phyloP scores from a whole-genome alignment of 1,284 basidiomycete genomes.

The Tilletia horrida region DNA sequence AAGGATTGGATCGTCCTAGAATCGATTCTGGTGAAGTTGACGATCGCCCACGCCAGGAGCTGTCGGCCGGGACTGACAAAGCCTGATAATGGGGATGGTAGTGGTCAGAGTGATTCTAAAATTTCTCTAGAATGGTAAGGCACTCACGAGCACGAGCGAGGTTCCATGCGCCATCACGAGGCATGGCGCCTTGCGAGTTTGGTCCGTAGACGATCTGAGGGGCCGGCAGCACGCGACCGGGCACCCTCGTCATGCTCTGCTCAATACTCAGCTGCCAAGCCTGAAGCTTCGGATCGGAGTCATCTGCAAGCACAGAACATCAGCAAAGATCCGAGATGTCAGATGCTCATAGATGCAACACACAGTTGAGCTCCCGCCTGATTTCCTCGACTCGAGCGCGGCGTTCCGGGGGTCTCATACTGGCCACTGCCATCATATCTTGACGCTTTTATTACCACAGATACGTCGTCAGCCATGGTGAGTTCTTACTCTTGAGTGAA shows the following conservation, averaged over 20 bases:
- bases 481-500: constrained; percentile 15
- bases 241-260: neutral
- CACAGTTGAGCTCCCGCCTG: constrained; percentile 28
- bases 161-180: constrained; percentile 41
- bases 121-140: too few species aligned
- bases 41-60: constrained; percentile 33
- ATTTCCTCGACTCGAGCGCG: constrained; percentile 31
- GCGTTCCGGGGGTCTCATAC: constrained; percentile 27
- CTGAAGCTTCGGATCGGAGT: constrained; percentile 17
- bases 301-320: constrained; percentile 18
- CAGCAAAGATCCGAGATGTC: neutral
- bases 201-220: constrained; percentile 39
- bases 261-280: constrained; percentile 1
- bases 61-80: constrained; percentile 28
- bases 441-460: neutral
- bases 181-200: constrained; percentile 29
- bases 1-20: constrained; percentile 21
- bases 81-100: neutral
- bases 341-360: constrained; percentile 7
- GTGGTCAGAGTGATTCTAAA: neutral
- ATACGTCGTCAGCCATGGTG: neutral
- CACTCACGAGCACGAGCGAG: constrained; percentile 24
- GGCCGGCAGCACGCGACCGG: constrained; percentile 54
- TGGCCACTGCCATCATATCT: constrained; percentile 31
- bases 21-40: constrained; percentile 30